These are phyloP conservation scores for Schizosaccharomyces versatilis DNA, from an alignment of 1,139 yeast genomes.

Conservation along the genomic window DNA sequence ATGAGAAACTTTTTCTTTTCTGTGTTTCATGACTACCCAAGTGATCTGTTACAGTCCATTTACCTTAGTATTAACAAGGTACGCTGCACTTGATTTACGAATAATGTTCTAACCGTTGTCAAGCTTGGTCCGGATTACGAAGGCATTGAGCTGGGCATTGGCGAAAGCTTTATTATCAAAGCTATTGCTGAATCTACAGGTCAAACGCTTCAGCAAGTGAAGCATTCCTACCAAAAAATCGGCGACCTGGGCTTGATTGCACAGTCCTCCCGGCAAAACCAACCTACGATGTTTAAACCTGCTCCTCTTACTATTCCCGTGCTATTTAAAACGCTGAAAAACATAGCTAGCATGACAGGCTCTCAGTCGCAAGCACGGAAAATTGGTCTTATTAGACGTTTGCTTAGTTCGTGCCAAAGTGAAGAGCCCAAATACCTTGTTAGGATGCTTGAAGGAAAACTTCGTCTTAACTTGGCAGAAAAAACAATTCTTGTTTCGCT, in stretches of 20 bases:
- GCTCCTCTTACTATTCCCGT: constrained; percentile 47
- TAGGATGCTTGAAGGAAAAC: constrained; percentile 75
- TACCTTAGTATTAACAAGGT: constrained; percentile 46
- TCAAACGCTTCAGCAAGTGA: constrained; percentile 45
- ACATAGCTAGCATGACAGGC: constrained; percentile 67
- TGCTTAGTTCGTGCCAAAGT: constrained; percentile 74
- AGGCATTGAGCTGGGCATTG: constrained; percentile 45
- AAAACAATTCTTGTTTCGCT: constrained; percentile 67
- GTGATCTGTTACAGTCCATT: constrained; percentile 44
- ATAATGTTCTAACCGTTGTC: background rate
- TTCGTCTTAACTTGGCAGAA: constrained; percentile 84
- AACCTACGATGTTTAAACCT: constrained; percentile 85
- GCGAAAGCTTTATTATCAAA: constrained; percentile 68
- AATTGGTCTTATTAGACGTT: constrained; percentile 51
- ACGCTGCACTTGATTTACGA: constrained; percentile 16
- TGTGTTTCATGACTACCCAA: constrained; percentile 36
- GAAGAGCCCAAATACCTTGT: constrained; percentile 76
- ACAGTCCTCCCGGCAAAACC: constrained; percentile 56
- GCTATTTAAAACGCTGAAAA: constrained; percentile 53
- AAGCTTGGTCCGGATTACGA: constrained; percentile 88
- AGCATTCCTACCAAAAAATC: constrained; percentile 46
- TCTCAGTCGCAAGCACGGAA: constrained; percentile 61
- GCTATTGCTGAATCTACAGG: constrained; percentile 87
- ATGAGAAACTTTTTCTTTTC: constrained; percentile 50
- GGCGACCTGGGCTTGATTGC: constrained; percentile 93